These are phyloP conservation scores for Pestalotiopsis sp. DNA, from an alignment of 2,329 filamentous ascomycete genomes.

Conservation along the genomic window DNA sequence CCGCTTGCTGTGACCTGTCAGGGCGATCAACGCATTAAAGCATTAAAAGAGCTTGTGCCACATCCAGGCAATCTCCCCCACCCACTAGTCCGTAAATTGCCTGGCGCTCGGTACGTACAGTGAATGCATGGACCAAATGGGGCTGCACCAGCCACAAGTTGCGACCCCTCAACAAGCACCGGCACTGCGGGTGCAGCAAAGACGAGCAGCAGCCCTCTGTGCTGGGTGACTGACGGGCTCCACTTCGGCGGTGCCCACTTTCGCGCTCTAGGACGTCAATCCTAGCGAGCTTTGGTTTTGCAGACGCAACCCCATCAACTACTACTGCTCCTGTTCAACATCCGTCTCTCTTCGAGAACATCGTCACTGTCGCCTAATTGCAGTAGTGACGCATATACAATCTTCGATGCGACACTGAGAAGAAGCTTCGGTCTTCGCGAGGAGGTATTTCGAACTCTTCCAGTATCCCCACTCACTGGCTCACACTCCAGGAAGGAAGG, in stretches of 20 bases:
- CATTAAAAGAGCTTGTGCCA: background rate
- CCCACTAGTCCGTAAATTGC: background rate
- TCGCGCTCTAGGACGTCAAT: background rate
- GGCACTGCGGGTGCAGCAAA: no score
- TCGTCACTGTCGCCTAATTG: background rate
- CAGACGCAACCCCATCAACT: background rate
- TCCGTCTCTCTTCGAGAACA: background rate
- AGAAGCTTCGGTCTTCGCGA: slow-evolving; percentile 1
- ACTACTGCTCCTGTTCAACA: background rate
- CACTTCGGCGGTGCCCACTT: background rate
- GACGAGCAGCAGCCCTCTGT: no score
- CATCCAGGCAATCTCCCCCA: background rate
- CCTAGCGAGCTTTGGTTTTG: background rate
- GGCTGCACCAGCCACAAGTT: background rate
- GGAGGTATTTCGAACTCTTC: slow-evolving; percentile 6
- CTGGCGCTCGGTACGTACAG: background rate
- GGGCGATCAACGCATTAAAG: background rate
- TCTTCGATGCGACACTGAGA: background rate
- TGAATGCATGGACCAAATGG: background rate
- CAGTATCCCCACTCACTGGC: slow-evolving; percentile 8
- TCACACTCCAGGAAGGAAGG: slow-evolving; percentile 5
- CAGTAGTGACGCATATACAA: background rate
- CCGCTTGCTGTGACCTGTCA: background rate
- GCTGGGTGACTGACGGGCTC: background rate
- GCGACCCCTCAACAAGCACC: background rate